These are phyloP conservation scores for Russula vinacea DNA, from an alignment of 768 basidiomycete genomes.

Conservation along the genomic window DNA sequence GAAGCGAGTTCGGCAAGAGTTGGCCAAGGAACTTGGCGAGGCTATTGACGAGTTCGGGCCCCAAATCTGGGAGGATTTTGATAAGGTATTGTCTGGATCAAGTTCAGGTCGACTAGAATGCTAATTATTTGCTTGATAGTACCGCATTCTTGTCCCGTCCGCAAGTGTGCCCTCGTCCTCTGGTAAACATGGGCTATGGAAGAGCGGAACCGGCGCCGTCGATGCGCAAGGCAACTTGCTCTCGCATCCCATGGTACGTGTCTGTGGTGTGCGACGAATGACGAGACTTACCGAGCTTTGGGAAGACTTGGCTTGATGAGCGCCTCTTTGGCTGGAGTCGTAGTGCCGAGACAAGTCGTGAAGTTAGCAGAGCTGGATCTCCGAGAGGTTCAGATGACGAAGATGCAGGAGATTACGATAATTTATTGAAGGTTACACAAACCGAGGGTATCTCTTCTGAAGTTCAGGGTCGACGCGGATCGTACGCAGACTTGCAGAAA, in stretches of 20 bases:
- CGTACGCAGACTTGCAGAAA: slow-evolving; percentile 77
- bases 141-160: slow-evolving; percentile 77
- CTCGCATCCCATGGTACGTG: slow-evolving; percentile 77
- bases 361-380: slow-evolving; percentile 60
- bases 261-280: slow-evolving; percentile 17
- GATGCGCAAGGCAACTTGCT: slow-evolving; percentile 79
- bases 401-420: slow-evolving; percentile 87
- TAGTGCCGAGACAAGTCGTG: slow-evolving; percentile 54
- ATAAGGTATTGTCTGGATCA: slow-evolving; percentile 51
- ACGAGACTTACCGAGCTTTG: not conserved
- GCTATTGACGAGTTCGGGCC: slow-evolving; percentile 88
- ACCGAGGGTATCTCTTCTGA: slow-evolving; percentile 8
- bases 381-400: slow-evolving; percentile 83
- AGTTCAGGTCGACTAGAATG: not conserved
- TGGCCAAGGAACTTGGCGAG: slow-evolving; percentile 79
- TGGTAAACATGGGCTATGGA: slow-evolving; percentile 67
- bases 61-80: slow-evolving; percentile 79
- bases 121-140: slow-evolving; percentile 11
- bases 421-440: slow-evolving; percentile 54
- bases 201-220: slow-evolving; percentile 70
- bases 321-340: slow-evolving; percentile 87
- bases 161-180: slow-evolving; percentile 78
- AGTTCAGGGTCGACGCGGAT: slow-evolving; percentile 54
- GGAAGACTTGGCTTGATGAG: slow-evolving; percentile 82
- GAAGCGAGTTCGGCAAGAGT: slow-evolving; percentile 64